phyloP scores from a whole-genome alignment of 2,329 filamentous ascomycete species.

The Fusarium subtropicale region DNA sequence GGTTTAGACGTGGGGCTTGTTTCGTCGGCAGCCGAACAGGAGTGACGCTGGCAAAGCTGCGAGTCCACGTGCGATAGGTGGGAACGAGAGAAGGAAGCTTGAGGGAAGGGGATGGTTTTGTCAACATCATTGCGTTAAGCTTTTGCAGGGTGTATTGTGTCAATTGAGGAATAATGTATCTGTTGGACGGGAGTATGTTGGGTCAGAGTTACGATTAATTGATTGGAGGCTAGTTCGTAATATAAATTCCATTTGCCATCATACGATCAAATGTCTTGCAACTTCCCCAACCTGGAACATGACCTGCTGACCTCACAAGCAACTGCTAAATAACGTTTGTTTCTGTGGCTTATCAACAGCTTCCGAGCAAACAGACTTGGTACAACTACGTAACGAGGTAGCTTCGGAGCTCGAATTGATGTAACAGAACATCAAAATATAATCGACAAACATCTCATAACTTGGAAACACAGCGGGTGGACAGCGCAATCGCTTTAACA shows the following conservation, averaged over 20 bases:
- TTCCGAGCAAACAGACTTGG: background rate
- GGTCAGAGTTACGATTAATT: constrained; percentile 3
- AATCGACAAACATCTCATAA: background rate
- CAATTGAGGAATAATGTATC: background rate
- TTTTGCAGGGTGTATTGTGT: background rate
- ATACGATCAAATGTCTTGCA: constrained; percentile 23
- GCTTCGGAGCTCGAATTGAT: background rate
- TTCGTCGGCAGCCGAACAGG: constrained; percentile 42
- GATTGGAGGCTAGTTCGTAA: background rate
- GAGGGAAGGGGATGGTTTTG: constrained; percentile 16
- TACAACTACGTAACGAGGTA: background rate
- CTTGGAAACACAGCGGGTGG: background rate
- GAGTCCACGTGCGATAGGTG: constrained; percentile 42
- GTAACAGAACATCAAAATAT: background rate
- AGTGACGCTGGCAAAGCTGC: constrained; percentile 40
- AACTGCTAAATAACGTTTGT: background rate
- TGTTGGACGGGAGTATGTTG: background rate
- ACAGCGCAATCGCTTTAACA: constrained; percentile 20
- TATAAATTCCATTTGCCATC: constrained; percentile 15
- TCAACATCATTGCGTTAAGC: constrained; percentile 20
- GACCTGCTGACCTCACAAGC: constrained; percentile 14
- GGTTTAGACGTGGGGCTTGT: constrained; percentile 41
- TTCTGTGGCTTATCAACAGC: background rate
- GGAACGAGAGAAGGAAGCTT: constrained; percentile 23
- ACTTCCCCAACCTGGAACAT: constrained; percentile 3